Conservation (phyloP, 768 basidiomycete genomes). For the Hysterangium stoloniferum region DNA sequence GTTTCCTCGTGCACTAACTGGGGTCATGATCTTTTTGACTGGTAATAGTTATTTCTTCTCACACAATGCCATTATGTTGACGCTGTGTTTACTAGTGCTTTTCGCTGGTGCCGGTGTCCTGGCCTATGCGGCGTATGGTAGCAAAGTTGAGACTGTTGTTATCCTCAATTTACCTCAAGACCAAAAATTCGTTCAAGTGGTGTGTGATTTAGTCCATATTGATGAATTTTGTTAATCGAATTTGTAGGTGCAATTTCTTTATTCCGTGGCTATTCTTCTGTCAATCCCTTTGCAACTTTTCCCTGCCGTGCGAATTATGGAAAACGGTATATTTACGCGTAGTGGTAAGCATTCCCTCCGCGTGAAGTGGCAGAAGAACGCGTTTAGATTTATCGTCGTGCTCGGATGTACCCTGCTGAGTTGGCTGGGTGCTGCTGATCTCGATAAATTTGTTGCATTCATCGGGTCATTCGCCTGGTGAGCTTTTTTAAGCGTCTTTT, state of each 20-base stretch:
- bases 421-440: conserved; percentile 74
- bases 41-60: no score
- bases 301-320: conserved; percentile 95
- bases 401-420: conserved; percentile 75
- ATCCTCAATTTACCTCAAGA: conserved; percentile 85
- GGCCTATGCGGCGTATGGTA: conserved; percentile 83
- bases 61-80: neutral
- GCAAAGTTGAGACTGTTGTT: conserved; percentile 84
- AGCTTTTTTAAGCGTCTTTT: conserved; percentile 22
- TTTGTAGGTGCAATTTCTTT: conserved; percentile 67
- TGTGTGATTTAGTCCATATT: conserved; percentile 29
- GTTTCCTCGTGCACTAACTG: conserved; percentile 81
- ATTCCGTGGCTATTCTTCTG: conserved; percentile 87
- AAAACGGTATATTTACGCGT: conserved; percentile 85
- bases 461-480: conserved; percentile 93
- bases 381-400: conserved; percentile 70
- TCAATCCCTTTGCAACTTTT: conserved; percentile 94
- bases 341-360: conserved; percentile 75
- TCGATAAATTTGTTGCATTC: conserved; percentile 94
- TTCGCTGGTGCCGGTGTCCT: conserved; percentile 86
- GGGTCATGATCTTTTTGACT: conserved; percentile 84
- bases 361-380: conserved; percentile 97
- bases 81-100: conserved; percentile 39
- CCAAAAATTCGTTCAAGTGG: conserved; percentile 82
- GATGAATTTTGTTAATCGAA: neutral